Evolutionary conservation across 2,329 filamentous ascomycete genomes (phyloP), one percentile per base, ranked within the genome.

Genomic region (Mycosphaerella sp.): DNA sequence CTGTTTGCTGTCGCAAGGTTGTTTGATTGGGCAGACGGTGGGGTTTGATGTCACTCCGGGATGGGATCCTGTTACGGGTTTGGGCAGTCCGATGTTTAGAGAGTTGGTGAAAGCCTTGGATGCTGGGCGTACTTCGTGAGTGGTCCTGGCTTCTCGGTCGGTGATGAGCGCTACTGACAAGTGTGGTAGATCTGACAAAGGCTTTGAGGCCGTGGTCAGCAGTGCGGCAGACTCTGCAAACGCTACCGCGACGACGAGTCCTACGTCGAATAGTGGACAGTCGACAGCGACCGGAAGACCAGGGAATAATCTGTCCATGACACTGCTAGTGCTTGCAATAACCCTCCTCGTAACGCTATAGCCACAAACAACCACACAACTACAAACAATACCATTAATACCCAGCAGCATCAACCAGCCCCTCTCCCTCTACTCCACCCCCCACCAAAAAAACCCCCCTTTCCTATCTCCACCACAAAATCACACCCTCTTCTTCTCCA

Each of bases 51-150:
- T 53, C 4, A 49, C 50, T 6, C 28, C 14, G 6, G 58, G 56
- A 6, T 60, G 58, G 58, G 58, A 60, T 53, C 49, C 56, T 16
- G 58, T 56, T 14, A 60, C 56, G 10, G 58, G 58, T 2, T 30
- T 60, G 35, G 58, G 58, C 13, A 55, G 49, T 52, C 58, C 58
- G 9, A 37, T 35, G 14, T 59, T 56, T 12, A 9, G 30, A 17
- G 46, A 50, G 13, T 34, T 60, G 40, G 25, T 55, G 7, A 43
- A 32, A 14, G 53, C 47, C n/a, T 28, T 60, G 43, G 54, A 58
- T 32, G 45, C 16, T 6, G 39, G 37, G 1, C 28, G 28, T 16
- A 25, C 17, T 18, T 2, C 16, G 45, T 42, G 45, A 49, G 45
- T 41, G 7, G 17, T n/a, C n/a, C n/a, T n/a, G 1, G 28, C 8